Percentiles rank a stretch among this genome's conserved stretches.
These are phyloP conservation scores for Tulasnella sp. DNA, from an alignment of 768 basidiomycete genomes.

Conservation along the genomic window DNA sequence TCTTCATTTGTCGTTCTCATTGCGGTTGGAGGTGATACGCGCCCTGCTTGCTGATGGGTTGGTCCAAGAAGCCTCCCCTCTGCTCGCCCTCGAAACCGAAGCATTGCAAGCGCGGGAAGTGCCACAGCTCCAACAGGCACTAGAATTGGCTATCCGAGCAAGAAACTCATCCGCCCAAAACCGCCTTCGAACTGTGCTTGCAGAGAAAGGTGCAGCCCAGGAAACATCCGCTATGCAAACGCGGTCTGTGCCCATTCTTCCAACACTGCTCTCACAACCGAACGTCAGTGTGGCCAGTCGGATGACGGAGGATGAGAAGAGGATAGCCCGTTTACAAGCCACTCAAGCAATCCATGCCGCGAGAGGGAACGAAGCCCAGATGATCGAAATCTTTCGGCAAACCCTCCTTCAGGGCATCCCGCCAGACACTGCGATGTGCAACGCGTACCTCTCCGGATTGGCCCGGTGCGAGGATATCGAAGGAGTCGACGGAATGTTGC, in stretches of 20 bases:
- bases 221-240: neutral
- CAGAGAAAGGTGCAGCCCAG: neutral
- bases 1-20: neutral
- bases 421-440: slow-evolving; percentile 49
- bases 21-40: slow-evolving; percentile 1
- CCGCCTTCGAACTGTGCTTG: neutral
- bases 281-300: neutral
- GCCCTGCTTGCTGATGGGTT: neutral
- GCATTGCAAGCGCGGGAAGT: neutral
- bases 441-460: slow-evolving; percentile 56
- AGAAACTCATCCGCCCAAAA: neutral
- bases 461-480: slow-evolving; percentile 53
- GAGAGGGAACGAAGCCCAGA: slow-evolving; percentile 46
- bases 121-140: neutral
- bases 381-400: slow-evolving; percentile 35
- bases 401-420: neutral
- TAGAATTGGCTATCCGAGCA: neutral
- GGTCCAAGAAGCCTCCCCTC: neutral
- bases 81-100: neutral
- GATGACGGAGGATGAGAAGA: slow-evolving; percentile 1
- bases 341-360: slow-evolving; percentile 53
- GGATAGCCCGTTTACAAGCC: slow-evolving; percentile 42
- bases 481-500: slow-evolving; percentile 47
- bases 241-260: neutral
- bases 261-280: neutral